Base-by-base conservation (phyloP, 2,329 filamentous ascomycete genomes). In the Trichoderma sp. region DNA sequence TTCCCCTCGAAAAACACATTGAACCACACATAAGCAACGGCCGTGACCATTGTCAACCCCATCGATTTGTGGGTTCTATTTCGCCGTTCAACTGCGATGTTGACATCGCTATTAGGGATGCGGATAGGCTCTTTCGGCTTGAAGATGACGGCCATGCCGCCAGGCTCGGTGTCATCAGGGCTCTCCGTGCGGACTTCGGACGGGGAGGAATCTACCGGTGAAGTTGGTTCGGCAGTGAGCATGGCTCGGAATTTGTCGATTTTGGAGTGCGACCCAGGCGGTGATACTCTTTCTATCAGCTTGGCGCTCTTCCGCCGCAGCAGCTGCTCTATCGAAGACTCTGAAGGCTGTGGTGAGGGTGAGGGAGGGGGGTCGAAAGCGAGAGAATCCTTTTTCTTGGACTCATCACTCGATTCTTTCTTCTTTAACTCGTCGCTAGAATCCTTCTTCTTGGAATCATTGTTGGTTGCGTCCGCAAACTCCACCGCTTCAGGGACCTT, bases 11-110 rank as follows among this genome's bases (percentile, higher is more conserved):
- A 98, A 81, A 91, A 98, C 2, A 91, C 86, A 78, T 99, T 99
- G 85, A 98, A 97, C 96, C 96, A 99, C 18, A 97, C 93, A 78
- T 98, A 95, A 0, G 95, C 95, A 11, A 98, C 91, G 0, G 95
- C 91, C 0, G 95, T 97, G 4, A 98, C 94, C 90, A 98, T 93
- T 0, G 93, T 94, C 75, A 93, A 88, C 1, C 94, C 92, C 81
- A 96, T 91, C 11, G 88, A 89, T 77, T 92, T 93, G 5, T 89
- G 88, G 1, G 92, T 90, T 77, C 91, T 92, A 81, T 94, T 97
- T 43, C 95, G 90, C 8, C 94, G 89, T 82, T 98, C 95, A 28
- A 98, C 90, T 64, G 94, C 91, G 75, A 98, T 92, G 80, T 97
- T 97, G 76, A 98, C 87, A 78, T 98, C 96, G 79, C 92, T 94